These are phyloP conservation scores for Petunia secreta DNA, from an alignment of 257 asterid genomes.

Conservation along the genomic window DNA sequence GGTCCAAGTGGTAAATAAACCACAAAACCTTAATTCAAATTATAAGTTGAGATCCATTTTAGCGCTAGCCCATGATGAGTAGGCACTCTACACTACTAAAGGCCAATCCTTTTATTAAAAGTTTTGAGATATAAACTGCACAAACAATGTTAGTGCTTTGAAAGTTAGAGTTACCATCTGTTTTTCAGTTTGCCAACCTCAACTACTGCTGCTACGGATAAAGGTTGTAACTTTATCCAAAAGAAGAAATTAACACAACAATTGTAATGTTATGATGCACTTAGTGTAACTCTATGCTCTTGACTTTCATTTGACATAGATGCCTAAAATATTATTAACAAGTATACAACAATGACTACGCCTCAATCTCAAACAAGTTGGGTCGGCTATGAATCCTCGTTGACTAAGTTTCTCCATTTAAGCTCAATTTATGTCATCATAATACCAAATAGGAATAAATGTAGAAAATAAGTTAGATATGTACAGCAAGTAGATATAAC, in stretches of 20 bases:
- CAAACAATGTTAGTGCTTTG: neutral
- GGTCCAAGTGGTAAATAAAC: neutral
- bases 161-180: neutral
- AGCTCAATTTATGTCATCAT: no score
- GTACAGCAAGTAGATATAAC: no score
- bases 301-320: constrained; percentile 2
- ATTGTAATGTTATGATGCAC: neutral
- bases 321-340: neutral
- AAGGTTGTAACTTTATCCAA: constrained; percentile 11
- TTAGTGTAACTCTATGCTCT: neutral
- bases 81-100: neutral
- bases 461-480: no score
- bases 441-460: no score
- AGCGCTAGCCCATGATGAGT: neutral
- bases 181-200: constrained; percentile 13
- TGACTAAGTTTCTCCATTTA: no score
- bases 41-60: neutral
- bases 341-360: no score
- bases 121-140: neutral
- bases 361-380: no score
- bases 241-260: neutral
- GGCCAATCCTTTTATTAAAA: neutral
- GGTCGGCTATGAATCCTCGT: no score
- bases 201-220: neutral
- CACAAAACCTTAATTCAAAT: neutral